A percentile compares a stretch with the other conserved stretches of the same genome.
These are phyloP conservation scores for Arabidopsis thaliana DNA, from an alignment of 345 rosid genomes.

Conservation along the genomic window TAIR10.1 NC_003075.7:14129001-14129500, in stretches of 20 bases:
- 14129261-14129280: slow-evolving; percentile 13
- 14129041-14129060: not conserved
- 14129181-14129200: not conserved
- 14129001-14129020: not conserved
- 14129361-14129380: slow-evolving; percentile 30
- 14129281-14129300: not conserved
- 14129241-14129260: slow-evolving; percentile 39
- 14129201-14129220: slow-evolving; percentile 42
- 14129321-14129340: slow-evolving; percentile 34
- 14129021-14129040: slow-evolving; percentile 5
- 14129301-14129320: slow-evolving; percentile 8
- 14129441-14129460: slow-evolving; percentile 20
- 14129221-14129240: slow-evolving; percentile 41
- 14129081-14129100: slow-evolving; percentile 22
- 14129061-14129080: not conserved
- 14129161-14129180: not conserved
- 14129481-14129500: slow-evolving; percentile 17
- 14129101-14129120: slow-evolving; percentile 37
- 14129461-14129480: slow-evolving; percentile 32
- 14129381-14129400: slow-evolving; percentile 45
- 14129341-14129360: slow-evolving; percentile 36
- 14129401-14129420: slow-evolving; percentile 33
- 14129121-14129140: not conserved
- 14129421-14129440: slow-evolving; percentile 23
- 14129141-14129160: slow-evolving; percentile 27